Percentiles rank a stretch among this genome's conserved stretches.
phyloP scores from a whole-genome alignment of 495 filamentous ascomycete species.

The Clavariopsis aquatica region DNA sequence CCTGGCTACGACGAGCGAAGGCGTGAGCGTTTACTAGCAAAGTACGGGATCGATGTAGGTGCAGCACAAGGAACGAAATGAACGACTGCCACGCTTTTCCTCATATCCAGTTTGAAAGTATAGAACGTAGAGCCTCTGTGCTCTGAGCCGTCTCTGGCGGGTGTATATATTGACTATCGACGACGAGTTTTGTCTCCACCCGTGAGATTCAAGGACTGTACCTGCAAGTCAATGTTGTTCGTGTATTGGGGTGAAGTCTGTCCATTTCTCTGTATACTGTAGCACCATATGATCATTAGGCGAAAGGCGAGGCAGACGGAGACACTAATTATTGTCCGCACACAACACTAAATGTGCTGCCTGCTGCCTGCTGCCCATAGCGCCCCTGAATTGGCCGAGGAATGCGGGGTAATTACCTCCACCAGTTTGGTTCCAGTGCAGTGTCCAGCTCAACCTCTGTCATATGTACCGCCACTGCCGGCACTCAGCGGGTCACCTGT shows the following conservation, averaged over 20 bases:
- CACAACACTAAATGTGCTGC: no score
- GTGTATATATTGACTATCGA: slow-evolving; percentile 1
- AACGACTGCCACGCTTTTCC: slow-evolving; percentile 1
- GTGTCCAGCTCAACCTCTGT: neutral
- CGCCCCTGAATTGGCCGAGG: neutral
- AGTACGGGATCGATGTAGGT: slow-evolving; percentile 81
- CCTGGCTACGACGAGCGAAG: slow-evolving; percentile 88
- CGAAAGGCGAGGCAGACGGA: no score
- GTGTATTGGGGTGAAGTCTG: no score
- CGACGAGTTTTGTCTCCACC: neutral
- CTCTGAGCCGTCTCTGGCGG: neutral
- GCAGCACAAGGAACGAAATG: slow-evolving; percentile 1
- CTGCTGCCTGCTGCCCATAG: neutral
- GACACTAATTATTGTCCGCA: no score
- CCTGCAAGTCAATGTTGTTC: no score
- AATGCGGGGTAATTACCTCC: neutral
- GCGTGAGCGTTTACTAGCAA: slow-evolving; percentile 78
- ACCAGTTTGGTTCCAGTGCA: neutral
- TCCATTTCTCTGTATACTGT: no score
- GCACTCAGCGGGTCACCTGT: neutral
- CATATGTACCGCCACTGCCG: neutral
- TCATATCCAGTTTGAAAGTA: neutral
- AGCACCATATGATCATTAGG: no score
- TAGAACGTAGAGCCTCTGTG: neutral
- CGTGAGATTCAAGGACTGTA: neutral